Conservation (phyloP, 1,139 yeast species). For the Wickerhamomyces sp. region DNA sequence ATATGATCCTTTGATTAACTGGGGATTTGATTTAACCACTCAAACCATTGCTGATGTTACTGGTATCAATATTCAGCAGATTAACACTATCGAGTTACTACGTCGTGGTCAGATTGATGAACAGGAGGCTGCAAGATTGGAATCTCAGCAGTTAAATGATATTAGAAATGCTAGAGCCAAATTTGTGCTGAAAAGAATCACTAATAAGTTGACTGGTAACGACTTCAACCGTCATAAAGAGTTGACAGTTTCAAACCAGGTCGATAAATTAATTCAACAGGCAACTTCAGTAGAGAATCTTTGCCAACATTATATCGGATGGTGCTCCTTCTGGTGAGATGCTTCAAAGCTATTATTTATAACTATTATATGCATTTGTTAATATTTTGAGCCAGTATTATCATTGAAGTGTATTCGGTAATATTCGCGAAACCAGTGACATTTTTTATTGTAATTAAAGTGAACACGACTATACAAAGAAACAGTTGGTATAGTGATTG, state of each 20-base stretch:
- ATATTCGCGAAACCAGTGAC: too few species aligned
- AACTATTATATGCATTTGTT: too few species aligned
- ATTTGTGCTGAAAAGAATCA: constrained; percentile 81
- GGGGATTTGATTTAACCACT: constrained; percentile 96
- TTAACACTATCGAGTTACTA: constrained; percentile 62
- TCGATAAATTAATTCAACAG: constrained; percentile 88
- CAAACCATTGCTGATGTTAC: constrained; percentile 72
- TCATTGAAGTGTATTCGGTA: too few species aligned
- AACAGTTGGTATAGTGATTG: too few species aligned
- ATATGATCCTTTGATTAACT: constrained; percentile 94
- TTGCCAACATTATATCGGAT: constrained; percentile 96
- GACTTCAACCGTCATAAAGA: constrained; percentile 75
- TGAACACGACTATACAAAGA: constrained; percentile 1
- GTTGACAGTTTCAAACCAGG: constrained; percentile 83
- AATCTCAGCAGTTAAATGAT: constrained; percentile 72
- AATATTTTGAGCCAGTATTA: too few species aligned
- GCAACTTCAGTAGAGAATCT: constrained; percentile 95
- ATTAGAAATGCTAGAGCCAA: constrained; percentile 89
- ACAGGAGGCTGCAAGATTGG: constrained; percentile 67
- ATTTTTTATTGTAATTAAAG: too few species aligned
- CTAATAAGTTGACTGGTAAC: constrained; percentile 90
- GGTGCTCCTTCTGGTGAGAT: constrained; percentile 95
- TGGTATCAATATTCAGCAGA: constrained; percentile 60
- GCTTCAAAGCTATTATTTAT: too few species aligned
- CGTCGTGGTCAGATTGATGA: constrained; percentile 75